Percentiles rank a stretch among this genome's conserved stretches.
These are phyloP conservation scores for Epithemia pelagica DNA, from an alignment of 108 stramenopile genomes.

Conservation along the genomic window DNA sequence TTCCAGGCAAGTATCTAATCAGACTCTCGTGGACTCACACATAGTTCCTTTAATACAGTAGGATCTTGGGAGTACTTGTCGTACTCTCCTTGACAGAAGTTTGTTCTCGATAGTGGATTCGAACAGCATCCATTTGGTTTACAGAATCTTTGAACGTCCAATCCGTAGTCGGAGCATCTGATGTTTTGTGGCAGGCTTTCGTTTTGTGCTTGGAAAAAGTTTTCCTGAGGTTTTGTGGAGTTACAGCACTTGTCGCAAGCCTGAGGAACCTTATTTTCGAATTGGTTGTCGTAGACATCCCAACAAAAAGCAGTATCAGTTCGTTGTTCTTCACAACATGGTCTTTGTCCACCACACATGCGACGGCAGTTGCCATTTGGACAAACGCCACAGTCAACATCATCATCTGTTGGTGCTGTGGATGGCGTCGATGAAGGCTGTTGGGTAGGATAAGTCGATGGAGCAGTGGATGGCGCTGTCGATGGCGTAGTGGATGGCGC, in stretches of 20 bases:
- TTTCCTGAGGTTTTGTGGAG: background rate
- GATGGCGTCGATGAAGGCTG: background rate
- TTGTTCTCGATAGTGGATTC: conserved; percentile 19
- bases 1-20: no score
- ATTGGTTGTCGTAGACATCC: conserved; percentile 12
- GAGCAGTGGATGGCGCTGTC: background rate
- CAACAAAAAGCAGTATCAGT: conserved; percentile 9
- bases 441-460: background rate
- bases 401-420: conserved; percentile 1
- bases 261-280: background rate
- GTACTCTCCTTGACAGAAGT: conserved; percentile 29
- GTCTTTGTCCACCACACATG: background rate
- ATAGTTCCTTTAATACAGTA: background rate
- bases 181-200: background rate
- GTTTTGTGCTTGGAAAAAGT: background rate
- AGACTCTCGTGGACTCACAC: no score
- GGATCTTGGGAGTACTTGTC: background rate
- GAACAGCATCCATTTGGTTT: conserved; percentile 36
- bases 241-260: conserved; percentile 12
- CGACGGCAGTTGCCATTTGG: background rate
- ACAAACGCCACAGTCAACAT: conserved; percentile 3
- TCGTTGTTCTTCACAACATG: conserved; percentile 9
- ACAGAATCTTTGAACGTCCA: background rate
- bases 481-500: conserved; percentile 5
- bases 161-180: background rate